phyloP scores from a whole-genome alignment of 2,329 filamentous ascomycete genomes.

The Colletotrichum sp. region DNA sequence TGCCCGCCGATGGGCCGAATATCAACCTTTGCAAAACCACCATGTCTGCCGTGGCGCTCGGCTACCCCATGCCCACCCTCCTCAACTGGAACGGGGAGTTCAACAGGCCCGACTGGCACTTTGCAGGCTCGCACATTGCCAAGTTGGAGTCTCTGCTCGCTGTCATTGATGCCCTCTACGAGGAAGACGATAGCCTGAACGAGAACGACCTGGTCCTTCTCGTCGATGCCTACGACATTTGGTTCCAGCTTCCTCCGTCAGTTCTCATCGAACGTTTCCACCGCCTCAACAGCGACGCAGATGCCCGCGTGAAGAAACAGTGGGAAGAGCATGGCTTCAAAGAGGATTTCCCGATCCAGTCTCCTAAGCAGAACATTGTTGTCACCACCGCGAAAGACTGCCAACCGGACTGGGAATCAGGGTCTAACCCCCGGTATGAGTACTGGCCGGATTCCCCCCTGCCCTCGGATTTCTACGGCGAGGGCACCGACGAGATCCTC shows the following conservation, averaged over 20 bases:
- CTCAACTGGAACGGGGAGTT: constrained; percentile 44
- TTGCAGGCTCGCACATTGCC: constrained; percentile 42
- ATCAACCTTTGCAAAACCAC: constrained; percentile 43
- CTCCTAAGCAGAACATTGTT: constrained; percentile 36
- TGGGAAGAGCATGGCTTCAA: constrained; percentile 25
- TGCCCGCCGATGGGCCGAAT: constrained; percentile 40
- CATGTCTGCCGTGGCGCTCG: constrained; percentile 41
- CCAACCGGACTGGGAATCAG: constrained; percentile 35
- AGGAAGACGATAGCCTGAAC: constrained; percentile 18
- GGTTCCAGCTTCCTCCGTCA: constrained; percentile 44
- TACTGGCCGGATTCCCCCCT: constrained; percentile 42
- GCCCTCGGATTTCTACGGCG: constrained; percentile 37
- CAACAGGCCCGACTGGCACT: constrained; percentile 40
- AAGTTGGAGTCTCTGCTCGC: constrained; percentile 39
- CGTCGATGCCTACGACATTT: constrained; percentile 43
- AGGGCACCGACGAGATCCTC: constrained; percentile 32
- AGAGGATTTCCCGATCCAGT: constrained; percentile 30
- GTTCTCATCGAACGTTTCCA: constrained; percentile 42
- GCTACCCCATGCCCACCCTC: constrained; percentile 40
- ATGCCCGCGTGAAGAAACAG: constrained; percentile 28
- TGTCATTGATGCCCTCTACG: constrained; percentile 33
- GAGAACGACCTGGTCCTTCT: constrained; percentile 39
- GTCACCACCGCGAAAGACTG: constrained; percentile 40
- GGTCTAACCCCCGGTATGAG: constrained; percentile 38
- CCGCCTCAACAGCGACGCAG: constrained; percentile 36